Evolutionary conservation across 1,284 basidiomycete genomes (phyloP), one percentile per base, ranked within the genome.

Genomic region (Rhizoctonia solani): DNA sequence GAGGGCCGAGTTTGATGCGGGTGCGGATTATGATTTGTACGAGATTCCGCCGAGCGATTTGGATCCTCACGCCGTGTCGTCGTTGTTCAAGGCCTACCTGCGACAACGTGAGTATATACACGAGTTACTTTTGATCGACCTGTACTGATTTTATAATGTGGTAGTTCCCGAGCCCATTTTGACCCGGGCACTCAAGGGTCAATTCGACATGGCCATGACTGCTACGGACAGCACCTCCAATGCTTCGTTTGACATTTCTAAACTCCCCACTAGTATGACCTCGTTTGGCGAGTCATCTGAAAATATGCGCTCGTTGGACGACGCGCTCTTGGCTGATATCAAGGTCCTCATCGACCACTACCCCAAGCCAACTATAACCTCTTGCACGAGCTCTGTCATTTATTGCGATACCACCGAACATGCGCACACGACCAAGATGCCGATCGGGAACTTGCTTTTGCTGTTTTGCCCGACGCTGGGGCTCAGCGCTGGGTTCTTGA

Each of bases 41-140:
- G 83, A 85, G 70, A 89, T 86, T 72, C 83, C 85, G 52, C 91
- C 92, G 25, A 85, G 88, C 16, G 92, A 95, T 73, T 79, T 96
- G 32, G 93, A 96, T 75, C 93, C 93, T 39, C 93, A 96, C 74
- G 91, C 93, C 1, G 93, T 98, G 14, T 87, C 95, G 34, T 92
- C 92, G 41, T 80, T 80, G 19, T 82, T 81, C 74, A 82, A 82
- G 71, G 74, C 77, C 16, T 83, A 79, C 71, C 71, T 83, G 25
- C 73, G 81, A 68, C 80, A 82, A 73, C 71, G 80, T 80, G 67
- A 71, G 80, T 77, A 14, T 27, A n/a, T 11, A 19, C 0, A 14
- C 16, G 16, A 1, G 23, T 25, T 49, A 21, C 6, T 16, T 44
- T 13, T 39, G 6, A 27, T 19, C 5, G n/a, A 49, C n/a, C 27